Evolutionary conservation across 768 basidiomycete genomes (phyloP), one percentile per base, ranked within the genome.

Genomic region (Phaeotremella fagi): DNA sequence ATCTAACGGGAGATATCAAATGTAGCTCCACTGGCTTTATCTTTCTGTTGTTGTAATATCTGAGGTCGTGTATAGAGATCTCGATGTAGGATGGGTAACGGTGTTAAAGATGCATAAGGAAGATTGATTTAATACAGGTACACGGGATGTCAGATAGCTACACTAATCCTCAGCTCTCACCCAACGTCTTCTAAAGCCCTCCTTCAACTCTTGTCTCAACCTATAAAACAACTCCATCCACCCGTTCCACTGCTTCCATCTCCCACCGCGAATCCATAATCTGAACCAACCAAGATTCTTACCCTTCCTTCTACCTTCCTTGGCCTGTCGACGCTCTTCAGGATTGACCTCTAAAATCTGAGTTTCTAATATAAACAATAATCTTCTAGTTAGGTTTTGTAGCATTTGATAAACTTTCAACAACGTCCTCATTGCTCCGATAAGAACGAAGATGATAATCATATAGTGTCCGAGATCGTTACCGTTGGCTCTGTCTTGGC

Each of bases 341-440:
- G 68, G 59, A 51, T 70, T 70, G 15, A 71, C 69, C 41, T 71
- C 69, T 24, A 71, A 44, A 15, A 71, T 65, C 47, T 63, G 60
- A 16, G 63, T 61, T 43, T 71, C 69, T 26, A 71, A 59, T 24
- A 63, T 65, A 20, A 29, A 42, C 45, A 71, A 46, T 25, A 61
- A n/a, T 45, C 50, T 29, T 3, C 50, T 52, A 7, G 61, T 66
- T 2, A 61, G 29, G 7, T 25, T 20, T 26, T 58, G 33, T 1
- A 59, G 48, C 2, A 41, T 33, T 5, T 28, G 9, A 41, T 71
- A 71, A 6, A 66, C 60, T 24, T 57, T 47, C 20, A 54, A 6
- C 1, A 71, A 33, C 11, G 66, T 65, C 26, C 64, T 65, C 31
- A 61, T 27, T 0, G 60, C 56, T 2, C 69, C 69, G 29, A 71